Evolutionary conservation across 805 yeast genomes (phyloP).

Genomic region (Teunomyces stri): DNA sequence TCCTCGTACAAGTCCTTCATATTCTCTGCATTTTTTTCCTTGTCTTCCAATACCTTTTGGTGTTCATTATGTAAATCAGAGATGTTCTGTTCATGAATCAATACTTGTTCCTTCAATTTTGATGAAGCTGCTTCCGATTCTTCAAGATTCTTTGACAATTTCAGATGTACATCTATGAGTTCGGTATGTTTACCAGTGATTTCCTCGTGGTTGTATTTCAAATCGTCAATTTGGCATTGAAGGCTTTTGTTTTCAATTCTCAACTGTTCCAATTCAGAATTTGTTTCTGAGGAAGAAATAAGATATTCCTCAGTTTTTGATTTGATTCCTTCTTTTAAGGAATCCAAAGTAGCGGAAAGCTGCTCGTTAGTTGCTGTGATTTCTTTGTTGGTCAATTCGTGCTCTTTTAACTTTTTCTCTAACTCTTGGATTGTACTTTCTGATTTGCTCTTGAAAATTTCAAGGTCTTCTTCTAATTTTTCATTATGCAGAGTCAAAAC

Average conservation of each 20-base stretch:
- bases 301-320: conserved; percentile 7
- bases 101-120: conserved; percentile 6
- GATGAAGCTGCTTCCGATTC: neutral
- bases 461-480: neutral
- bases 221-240: conserved; percentile 1
- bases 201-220: neutral
- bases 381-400: neutral
- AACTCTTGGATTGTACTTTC: neutral
- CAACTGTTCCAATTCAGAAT: neutral
- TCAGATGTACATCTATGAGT: conserved; percentile 1
- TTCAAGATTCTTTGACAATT: conserved; percentile 1
- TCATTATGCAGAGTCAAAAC: conserved; percentile 2
- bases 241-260: conserved; percentile 3
- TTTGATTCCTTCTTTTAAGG: conserved; percentile 2
- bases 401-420: neutral
- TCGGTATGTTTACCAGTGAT: neutral
- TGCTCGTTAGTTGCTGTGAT: neutral
- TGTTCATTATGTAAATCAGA: neutral
- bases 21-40: neutral
- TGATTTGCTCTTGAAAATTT: neutral
- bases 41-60: neutral
- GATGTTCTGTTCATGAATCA: conserved; percentile 4
- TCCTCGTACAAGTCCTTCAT: neutral
- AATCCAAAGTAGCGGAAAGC: neutral
- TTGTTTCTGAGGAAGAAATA: neutral